Base-by-base conservation (phyloP, 139 green algal species). In the Chlamydomonas sp. region DNA sequence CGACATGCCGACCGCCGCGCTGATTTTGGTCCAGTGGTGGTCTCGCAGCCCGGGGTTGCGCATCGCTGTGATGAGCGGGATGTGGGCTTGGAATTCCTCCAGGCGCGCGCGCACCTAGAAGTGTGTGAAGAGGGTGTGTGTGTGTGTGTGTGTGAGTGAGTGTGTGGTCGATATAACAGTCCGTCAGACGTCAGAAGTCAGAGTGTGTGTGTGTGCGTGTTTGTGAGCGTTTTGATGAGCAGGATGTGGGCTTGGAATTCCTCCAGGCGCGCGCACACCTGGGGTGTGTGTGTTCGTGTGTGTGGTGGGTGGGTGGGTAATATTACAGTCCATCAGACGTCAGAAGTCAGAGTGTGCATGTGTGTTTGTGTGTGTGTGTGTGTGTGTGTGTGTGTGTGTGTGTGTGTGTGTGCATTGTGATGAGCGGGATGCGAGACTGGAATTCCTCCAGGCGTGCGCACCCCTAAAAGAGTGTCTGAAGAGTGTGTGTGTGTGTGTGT, bases 41-140 rank as follows among this genome's bases (percentile, higher is more conserved):
- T 87, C 83, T 8, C 84, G 69, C 80, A 88, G 76, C 1, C 86
- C 86, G 26, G 77, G 77, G 77, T 91, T 93, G 70, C 84, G 84
- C 61, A 93, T 78, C 22, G 87, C 82, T 33, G 65, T 84, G 71
- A 89, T 84, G 35, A 91, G 78, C 3, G 90, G 80, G 33, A 91
- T 72, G 64, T 87, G 71, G 57, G 82, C 65, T 67, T 88, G 80
- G 75, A 93, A 93, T 36, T 84, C 77, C 73, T 90, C 75, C 71
- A 93, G 70, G 67, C 82, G 75, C 30, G 57, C 60, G 8, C 84
- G 78, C 67, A 87, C 68, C 26, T 74, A 36, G 8, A 66, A 31
- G 26, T n/a, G n/a, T 6, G 30, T 5, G 5, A 39, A 39, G 28
- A 5, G 43, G n/a, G 58, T 26, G 5, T 8, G 24, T 16, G 54